Evolutionary conservation across 1,284 basidiomycete genomes (phyloP), one percentile per base, ranked within the genome.

Genomic region (Fomitopsis schrenkii): DNA sequence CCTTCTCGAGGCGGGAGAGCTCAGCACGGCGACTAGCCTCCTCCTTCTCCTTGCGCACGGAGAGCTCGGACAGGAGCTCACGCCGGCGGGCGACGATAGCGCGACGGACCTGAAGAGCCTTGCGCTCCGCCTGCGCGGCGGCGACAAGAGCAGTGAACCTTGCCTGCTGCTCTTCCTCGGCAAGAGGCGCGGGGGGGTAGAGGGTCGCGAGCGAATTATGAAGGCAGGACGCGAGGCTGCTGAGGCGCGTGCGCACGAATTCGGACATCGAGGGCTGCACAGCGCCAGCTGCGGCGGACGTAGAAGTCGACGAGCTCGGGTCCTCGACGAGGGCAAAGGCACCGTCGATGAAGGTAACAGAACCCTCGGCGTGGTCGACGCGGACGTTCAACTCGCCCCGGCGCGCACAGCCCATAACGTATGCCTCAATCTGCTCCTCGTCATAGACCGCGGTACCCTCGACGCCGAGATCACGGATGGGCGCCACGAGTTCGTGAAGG

Each of bases 331-430:
- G 71, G 36, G 77, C 74, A 68, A 88, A 91, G 0, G 86, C 81
- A 61, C 93, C 90, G 68, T 96, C 93, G 58, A 89, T 82, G 74
- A 99, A 99, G 14, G 87, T 83, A 75, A 99, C 90, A 64, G 88
- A 90, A 44, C 94, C 91, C 10, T 84, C 85, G 50, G 91, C 87
- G 75, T 99, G 97, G 77, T 99, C 95, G 55, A 98, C 88, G 22
- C 90, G 88, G 63, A 98, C 90, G 70, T 83, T 85, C 62, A 98
- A 84, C 74, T 98, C 95, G 48, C 95, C 94, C 15, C 91, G 87
- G 63, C 93, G 88, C 62, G 93, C 94, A 63, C 94, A 95, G 59
- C 90, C 90, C 88, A 98, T 95, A 66, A 98, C 80, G 77, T 97
- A 98, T 33, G 93, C 90, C 74, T 97, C 95, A 61, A 95, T 84